These are phyloP conservation scores for Senecio squalidus DNA, from an alignment of 140 eudicot genomes.

Conservation along the genomic window DNA sequence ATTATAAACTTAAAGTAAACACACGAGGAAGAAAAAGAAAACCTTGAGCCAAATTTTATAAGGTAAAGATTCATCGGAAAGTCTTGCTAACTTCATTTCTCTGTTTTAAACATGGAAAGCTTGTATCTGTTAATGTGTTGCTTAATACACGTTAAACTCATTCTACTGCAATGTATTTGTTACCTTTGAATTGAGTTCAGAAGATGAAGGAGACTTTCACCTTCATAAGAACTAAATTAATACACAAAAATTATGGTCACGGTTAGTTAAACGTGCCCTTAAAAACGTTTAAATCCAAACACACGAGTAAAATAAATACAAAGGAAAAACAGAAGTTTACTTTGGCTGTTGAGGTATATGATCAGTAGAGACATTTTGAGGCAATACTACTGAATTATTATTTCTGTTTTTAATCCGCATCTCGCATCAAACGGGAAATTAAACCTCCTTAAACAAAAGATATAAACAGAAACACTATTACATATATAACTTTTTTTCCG, in stretches of 20 bases:
- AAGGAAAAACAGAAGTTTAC: slow-evolving; percentile 7
- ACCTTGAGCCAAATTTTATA: slow-evolving; percentile 71
- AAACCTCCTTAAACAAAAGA: not conserved
- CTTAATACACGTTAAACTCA: not conserved
- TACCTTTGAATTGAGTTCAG: slow-evolving; percentile 62
- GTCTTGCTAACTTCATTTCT: slow-evolving; percentile 45
- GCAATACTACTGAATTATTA: slow-evolving; percentile 2
- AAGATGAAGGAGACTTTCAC: slow-evolving; percentile 47
- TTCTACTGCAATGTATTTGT: not conserved
- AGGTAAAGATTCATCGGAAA: slow-evolving; percentile 38
- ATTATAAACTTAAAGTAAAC: not conserved
- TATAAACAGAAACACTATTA: not conserved
- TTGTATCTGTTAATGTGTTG: not conserved
- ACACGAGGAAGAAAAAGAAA: not conserved
- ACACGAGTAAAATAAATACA: not conserved
- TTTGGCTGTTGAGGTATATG: slow-evolving; percentile 18
- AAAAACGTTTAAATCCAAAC: too few relatives aligned
- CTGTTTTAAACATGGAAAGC: slow-evolving; percentile 27
- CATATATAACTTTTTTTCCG: too few relatives aligned
- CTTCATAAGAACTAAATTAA: slow-evolving; percentile 49
- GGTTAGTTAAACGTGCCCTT: not conserved
- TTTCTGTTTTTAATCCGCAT: slow-evolving; percentile 22
- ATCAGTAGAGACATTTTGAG: slow-evolving; percentile 12
- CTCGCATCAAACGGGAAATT: not conserved
- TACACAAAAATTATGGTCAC: not conserved